Evolutionary conservation across 1,284 basidiomycete species (phyloP).

Genomic region (Ceratobasidium sp.): DNA sequence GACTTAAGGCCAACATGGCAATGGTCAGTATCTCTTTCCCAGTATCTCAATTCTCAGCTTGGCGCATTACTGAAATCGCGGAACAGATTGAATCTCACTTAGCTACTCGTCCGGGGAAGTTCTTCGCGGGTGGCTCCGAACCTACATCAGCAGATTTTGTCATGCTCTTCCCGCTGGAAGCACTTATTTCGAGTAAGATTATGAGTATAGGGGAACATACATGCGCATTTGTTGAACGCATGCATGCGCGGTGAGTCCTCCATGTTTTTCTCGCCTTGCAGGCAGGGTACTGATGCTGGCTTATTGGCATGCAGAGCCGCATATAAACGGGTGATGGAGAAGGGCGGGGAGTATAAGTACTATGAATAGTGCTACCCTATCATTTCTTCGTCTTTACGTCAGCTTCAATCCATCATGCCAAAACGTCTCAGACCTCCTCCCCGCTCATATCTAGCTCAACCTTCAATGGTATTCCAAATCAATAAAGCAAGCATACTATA

Average conservation of each 20-base stretch:
- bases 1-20: conserved; percentile 18
- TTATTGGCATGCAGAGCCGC: conserved; percentile 22
- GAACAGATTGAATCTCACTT: conserved; percentile 56
- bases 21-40: conserved; percentile 36
- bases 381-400: no score
- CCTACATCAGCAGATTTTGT: conserved; percentile 58
- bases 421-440: no score
- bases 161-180: conserved; percentile 56
- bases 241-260: conserved; percentile 53
- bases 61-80: neutral
- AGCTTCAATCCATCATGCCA: no score
- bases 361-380: no score
- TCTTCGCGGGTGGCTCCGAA: conserved; percentile 56
- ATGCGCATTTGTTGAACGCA: conserved; percentile 51
- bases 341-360: conserved; percentile 45
- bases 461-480: no score
- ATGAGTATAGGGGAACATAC: conserved; percentile 50
- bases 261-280: neutral
- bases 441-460: no score
- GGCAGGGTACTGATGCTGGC: neutral
- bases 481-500: no score
- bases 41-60: neutral
- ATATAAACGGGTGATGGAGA: conserved; percentile 44
- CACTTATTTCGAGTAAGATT: conserved; percentile 40
- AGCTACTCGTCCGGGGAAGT: conserved; percentile 50